Evolutionary conservation across 1,284 basidiomycete species (phyloP), one percentile per base, ranked within the genome.

Genomic region (Rhizoctonia solani): DNA sequence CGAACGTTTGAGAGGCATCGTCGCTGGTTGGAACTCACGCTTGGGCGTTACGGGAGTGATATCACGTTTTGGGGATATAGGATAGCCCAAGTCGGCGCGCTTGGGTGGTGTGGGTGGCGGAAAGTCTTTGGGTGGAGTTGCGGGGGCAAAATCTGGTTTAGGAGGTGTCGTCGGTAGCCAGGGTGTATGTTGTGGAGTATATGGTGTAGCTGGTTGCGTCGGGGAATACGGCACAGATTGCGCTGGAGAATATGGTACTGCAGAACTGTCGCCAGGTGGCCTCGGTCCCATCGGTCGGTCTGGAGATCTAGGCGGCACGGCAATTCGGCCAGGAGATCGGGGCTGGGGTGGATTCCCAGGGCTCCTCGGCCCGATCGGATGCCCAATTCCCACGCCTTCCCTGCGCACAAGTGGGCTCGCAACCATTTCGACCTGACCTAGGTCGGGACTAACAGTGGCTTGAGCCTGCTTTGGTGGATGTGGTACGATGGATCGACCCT

Each of bases 401-500:
- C n/a, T 9, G 6, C 44, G 11, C n/a, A 19, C n/a, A 9, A 19
- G 44, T 19, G 21, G 11, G 44, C 44, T 46, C 44, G 21, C 16
- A 8, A 39, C 37, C 37, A 16, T 19, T 42, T n/a, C 41, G 25
- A 6, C 55, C 55, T 11, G 29, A 16, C 41, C 55, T 25, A 30
- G 23, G 21, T 46, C 44, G 9, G 8, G 44, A 21, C 44, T 46
- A 6, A 63, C 58, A 3, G 58, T 32, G 5, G 58, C 44, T 49
- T 29, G 27, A 27, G 34, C 58, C 5, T 47, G 21, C 32, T 27
- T 49, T n/a, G 58, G 30, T 2, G 58, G 58, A 9, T 46, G 50
- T 2, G 58, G 58, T 16, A 63, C 58, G 19, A 63, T 34, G 13
- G 58, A 13, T 3, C 47, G 46, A 1, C 46, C 58, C 29, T 50